Conservation (phyloP, 2,329 filamentous ascomycete genomes). For the Fusarium armeniacum region DNA sequence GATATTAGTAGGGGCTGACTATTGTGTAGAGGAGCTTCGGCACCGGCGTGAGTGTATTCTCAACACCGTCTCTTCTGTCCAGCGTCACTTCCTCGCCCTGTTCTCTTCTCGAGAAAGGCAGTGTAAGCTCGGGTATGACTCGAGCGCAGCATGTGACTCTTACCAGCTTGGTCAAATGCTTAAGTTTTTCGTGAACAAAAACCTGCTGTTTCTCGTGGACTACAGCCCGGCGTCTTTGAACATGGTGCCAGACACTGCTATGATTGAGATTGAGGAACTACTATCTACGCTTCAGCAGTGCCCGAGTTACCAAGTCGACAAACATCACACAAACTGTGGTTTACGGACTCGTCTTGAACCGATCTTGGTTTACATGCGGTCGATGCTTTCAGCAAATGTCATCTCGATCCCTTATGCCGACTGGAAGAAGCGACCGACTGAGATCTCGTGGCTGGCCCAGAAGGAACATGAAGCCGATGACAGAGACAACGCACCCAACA, state of each 20-base stretch:
- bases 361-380: conserved; percentile 73
- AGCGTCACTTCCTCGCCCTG: conserved; percentile 74
- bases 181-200: conserved; percentile 75
- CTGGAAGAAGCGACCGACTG: conserved; percentile 61
- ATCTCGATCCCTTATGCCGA: conserved; percentile 60
- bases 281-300: conserved; percentile 74
- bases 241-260: conserved; percentile 63
- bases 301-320: conserved; percentile 80
- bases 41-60: conserved; percentile 76
- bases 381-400: conserved; percentile 65
- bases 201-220: conserved; percentile 71
- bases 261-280: conserved; percentile 72
- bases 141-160: conserved; percentile 78
- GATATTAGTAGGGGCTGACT: conserved; percentile 21
- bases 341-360: conserved; percentile 75
- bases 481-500: conserved; percentile 34
- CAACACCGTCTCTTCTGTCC: conserved; percentile 77
- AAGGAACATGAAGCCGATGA: conserved; percentile 29
- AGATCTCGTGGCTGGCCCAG: conserved; percentile 58
- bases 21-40: conserved; percentile 71
- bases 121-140: conserved; percentile 81
- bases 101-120: conserved; percentile 77
- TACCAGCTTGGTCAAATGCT: conserved; percentile 85
- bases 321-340: conserved; percentile 80
- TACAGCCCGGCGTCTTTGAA: conserved; percentile 65